Evolutionary conservation across 148 eudicot genomes (phyloP).

Genomic region (Vaccinium vitisidaea): DNA sequence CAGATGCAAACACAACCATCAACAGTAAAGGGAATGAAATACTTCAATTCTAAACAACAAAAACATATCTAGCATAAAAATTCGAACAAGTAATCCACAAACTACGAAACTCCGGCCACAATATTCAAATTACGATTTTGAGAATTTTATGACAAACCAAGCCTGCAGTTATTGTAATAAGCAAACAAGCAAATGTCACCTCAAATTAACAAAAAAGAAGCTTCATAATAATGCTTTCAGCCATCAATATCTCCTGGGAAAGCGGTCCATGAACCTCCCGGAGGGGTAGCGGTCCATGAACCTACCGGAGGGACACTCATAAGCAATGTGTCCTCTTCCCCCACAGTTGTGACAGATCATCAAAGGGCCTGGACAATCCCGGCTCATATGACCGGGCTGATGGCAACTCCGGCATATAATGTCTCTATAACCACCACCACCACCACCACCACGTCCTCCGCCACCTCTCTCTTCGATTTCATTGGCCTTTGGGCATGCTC

Average conservation of each 20-base stretch:
- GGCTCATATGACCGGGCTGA: conserved; percentile 91
- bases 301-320: conserved; percentile 88
- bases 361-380: conserved; percentile 66
- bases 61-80: background rate
- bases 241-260: conserved; percentile 69
- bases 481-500: conserved; percentile 74
- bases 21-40: background rate
- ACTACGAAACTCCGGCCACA: background rate
- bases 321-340: conserved; percentile 88
- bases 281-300: conserved; percentile 28
- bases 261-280: conserved; percentile 42
- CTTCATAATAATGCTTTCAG: background rate
- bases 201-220: background rate
- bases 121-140: background rate
- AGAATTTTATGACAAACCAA: conserved; percentile 5
- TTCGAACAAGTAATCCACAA: background rate
- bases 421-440: conserved; percentile 58
- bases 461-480: conserved; percentile 53
- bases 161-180: background rate
- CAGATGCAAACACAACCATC: background rate
- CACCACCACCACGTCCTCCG: conserved; percentile 25
- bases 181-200: conserved; percentile 8
- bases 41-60: background rate
- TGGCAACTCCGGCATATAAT: conserved; percentile 78
- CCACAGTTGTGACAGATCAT: conserved; percentile 94